Base-by-base conservation (phyloP, 139 green algal species). In the Volvox africanus region DNA sequence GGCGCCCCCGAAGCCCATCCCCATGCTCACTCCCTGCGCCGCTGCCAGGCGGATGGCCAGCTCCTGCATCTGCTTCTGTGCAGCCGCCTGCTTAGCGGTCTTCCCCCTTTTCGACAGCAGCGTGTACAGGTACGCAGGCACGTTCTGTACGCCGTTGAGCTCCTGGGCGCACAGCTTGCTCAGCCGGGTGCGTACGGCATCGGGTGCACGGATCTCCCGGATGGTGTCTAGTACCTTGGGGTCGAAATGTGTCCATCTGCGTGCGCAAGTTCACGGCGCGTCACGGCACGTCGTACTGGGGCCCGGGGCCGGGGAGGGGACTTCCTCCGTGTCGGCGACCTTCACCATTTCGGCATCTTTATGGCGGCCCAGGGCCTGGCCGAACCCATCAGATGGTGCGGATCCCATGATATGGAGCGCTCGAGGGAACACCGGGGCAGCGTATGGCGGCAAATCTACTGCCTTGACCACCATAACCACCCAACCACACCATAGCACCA, bases 151-250 rank as follows among this genome's bases (percentile, higher is more conserved):
- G 76, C 87, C 87, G n/a, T 61, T 76, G 20, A 90, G 71, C 73
- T 90, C 73, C 69, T 89, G 85, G 28, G 86, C 86, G 22, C 86
- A 90, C 61, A 91, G 87, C 61, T 91, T 91, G 61, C 61, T 69
- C 3, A 91, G 76, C 13, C 92, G 86, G 0, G 87, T 73, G 32
- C 80, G 80, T 16, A 89, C 88, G 32, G 89, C 91, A n/a, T 92
- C 89, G 18, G 85, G 80, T 3, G 44, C 50, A 26, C 82, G 61
- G n/a, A 94, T 82, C 55, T 93, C 76, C 1, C 82, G 89, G 22
- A 94, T 80, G 11, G 92, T 93, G 35, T 93, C 92, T 14, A 94
- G 92, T 55, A 94, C 92, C 92, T 94, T 94, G 78, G 92, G 92
- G 81, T 94, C 92, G 67, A 94, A 94, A 86, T 92, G 87, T 5